A percentile compares a stretch with the other conserved stretches of the same genome.
Conservation (phyloP, 768 basidiomycete genomes). For the Infundibulicybe gibba region DNA sequence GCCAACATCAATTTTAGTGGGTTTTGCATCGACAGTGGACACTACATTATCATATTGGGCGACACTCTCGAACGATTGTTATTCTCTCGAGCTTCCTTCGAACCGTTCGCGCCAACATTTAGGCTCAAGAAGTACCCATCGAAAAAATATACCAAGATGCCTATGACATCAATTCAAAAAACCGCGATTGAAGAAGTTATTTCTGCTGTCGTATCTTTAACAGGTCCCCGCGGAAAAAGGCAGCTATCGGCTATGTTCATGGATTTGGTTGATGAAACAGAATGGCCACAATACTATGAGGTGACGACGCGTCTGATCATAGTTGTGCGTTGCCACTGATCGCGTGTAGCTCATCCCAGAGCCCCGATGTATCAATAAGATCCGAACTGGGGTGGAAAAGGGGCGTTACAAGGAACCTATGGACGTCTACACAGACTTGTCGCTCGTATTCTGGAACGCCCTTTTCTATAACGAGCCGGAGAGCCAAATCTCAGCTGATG, state of each 20-base stretch:
- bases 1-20: too few relatives aligned
- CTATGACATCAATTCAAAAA: constrained; percentile 52
- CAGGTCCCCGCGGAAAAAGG: constrained; percentile 54
- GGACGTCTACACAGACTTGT: constrained; percentile 78
- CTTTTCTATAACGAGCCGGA: constrained; percentile 80
- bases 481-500: constrained; percentile 74
- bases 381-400: constrained; percentile 64
- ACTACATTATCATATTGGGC: too few relatives aligned
- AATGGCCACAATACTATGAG: constrained; percentile 87
- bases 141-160: constrained; percentile 36
- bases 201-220: constrained; percentile 37
- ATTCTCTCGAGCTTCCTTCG: too few relatives aligned
- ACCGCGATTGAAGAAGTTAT: constrained; percentile 60
- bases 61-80: too few relatives aligned
- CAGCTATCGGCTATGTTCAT: constrained; percentile 70
- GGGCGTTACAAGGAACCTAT: constrained; percentile 70
- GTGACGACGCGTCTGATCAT: constrained; percentile 27
- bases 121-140: too few relatives aligned
- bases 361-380: constrained; percentile 77
- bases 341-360: constrained; percentile 70
- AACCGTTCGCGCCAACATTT: too few relatives aligned
- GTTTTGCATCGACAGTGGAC: too few relatives aligned
- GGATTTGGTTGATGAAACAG: constrained; percentile 66
- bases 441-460: constrained; percentile 92
- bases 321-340: constrained; percentile 1